Conservation (phyloP, 192 early-diverging fungal species). For the Chytriomyces confervae region DNA sequence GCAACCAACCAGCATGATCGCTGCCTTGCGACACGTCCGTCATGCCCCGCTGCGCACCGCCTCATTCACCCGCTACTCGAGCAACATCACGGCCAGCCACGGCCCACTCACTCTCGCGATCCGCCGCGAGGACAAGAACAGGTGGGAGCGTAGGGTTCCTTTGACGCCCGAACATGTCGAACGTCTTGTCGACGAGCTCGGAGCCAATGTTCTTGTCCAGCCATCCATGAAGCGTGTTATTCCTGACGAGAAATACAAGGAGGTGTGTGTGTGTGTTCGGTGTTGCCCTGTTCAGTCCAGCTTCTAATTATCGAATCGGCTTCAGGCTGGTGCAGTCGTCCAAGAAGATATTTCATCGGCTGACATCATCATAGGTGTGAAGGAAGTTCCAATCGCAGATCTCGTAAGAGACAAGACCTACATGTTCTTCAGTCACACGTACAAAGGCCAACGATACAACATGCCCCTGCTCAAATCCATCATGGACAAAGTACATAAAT, state of each 20-base stretch:
- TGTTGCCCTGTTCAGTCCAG: conserved; percentile 1
- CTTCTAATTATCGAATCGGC: not conserved
- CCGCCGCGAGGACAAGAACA: conserved; percentile 94
- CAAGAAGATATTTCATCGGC: conserved; percentile 86
- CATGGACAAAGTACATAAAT: conserved; percentile 78
- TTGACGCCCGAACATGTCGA: conserved; percentile 87
- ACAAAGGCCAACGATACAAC: conserved; percentile 95
- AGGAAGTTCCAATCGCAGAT: conserved; percentile 87
- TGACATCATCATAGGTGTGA: conserved; percentile 94
- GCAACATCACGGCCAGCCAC: too few species aligned
- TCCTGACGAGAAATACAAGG: conserved; percentile 79
- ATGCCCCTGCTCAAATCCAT: conserved; percentile 88
- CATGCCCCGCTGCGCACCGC: too few species aligned
- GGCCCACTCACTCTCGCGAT: conserved; percentile 69
- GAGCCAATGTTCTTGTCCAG: conserved; percentile 85
- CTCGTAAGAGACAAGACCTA: conserved; percentile 90
- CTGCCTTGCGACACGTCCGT: too few species aligned
- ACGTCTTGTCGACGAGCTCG: conserved; percentile 77
- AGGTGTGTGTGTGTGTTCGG: conserved; percentile 49
- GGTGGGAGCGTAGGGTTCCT: conserved; percentile 94
- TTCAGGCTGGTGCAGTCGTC: conserved; percentile 79
- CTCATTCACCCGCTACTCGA: too few species aligned
- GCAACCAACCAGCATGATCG: too few species aligned
- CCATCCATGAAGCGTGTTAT: conserved; percentile 93
- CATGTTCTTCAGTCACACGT: conserved; percentile 95